Percentiles rank a stretch among this genome's conserved stretches.
Evolutionary conservation across 2,329 filamentous ascomycete species (phyloP).

Genomic region (Macrophomina tecta): DNA sequence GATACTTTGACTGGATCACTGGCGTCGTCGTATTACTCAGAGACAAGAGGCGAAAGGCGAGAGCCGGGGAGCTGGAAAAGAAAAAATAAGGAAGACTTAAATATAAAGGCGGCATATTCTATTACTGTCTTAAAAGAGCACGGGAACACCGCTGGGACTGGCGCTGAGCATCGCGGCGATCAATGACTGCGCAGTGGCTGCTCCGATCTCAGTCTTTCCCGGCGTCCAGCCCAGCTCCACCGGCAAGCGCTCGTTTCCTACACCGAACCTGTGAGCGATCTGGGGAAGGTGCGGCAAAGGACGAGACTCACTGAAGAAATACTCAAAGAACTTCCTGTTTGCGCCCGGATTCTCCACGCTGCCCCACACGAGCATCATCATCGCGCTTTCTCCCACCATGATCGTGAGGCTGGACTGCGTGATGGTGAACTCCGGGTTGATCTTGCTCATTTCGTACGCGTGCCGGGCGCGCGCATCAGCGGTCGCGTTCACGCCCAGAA

Average conservation of each 20-base stretch:
- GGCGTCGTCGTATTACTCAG: too few relatives aligned
- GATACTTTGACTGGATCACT: too few relatives aligned
- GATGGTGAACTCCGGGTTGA: conserved; percentile 33
- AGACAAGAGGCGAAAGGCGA: too few relatives aligned
- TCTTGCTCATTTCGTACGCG: conserved; percentile 30
- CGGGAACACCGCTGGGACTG: background rate
- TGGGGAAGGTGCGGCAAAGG: background rate
- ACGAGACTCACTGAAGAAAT: conserved; percentile 36
- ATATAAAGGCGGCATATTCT: background rate
- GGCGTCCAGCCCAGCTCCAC: conserved; percentile 8
- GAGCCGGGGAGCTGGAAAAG: too few relatives aligned
- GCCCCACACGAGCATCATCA: conserved; percentile 33
- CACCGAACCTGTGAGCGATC: background rate
- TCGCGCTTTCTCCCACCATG: conserved; percentile 35
- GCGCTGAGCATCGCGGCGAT: background rate
- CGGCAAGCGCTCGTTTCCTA: conserved; percentile 14
- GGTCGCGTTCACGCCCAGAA: conserved; percentile 18
- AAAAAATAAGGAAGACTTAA: too few relatives aligned
- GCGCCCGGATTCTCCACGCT: conserved; percentile 30
- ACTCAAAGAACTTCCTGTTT: conserved; percentile 34
- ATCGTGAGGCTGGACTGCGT: conserved; percentile 29
- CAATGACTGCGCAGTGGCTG: background rate
- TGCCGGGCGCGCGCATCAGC: conserved; percentile 31
- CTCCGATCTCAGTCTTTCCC: background rate
- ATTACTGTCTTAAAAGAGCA: background rate